Evolutionary conservation across 345 rosid species (phyloP), one percentile per base, ranked within the genome.

Genomic region (Rhodamnia argentea): DNA sequence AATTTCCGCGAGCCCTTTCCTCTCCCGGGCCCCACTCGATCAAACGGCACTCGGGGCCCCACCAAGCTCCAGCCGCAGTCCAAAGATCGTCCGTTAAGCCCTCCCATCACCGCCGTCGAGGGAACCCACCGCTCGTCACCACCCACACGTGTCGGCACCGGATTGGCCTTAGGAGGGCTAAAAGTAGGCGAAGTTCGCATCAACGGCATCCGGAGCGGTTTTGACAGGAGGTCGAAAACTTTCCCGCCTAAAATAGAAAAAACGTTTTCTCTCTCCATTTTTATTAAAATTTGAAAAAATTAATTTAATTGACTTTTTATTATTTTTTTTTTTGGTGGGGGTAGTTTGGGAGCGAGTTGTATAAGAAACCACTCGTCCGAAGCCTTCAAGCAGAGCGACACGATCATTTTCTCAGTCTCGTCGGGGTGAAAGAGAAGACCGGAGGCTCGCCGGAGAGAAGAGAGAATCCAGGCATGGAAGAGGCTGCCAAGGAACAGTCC

Each of bases 401-500:
- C 78, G 3, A 64, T 64, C 47, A 10, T 64, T 64, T 64, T 11
- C 47, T 64, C 44, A 15, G 78, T 64, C 8, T 0, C 78, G 47
- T 0, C 47, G 44, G 44, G 32, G 78, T 1, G 78, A 32, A 64
- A 2, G 0, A 64, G 47, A 0, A 64, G 44, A 64, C 20, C 78
- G 47, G 44, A 64, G 78, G 23, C 44, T 64, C 47, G 78, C 13
- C 78, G 24, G 44, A 10, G 47, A 32, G 78, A 40, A 64, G 47
- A 32, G 78, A 0, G 78, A 37, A 40, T 0, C 40, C 51, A 7
- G 85, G 50, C 29, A 93, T 93, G 95, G 94, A 92, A 81, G 94
- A 92, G 51, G 85, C 89, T 54, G 76, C 83, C 86, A 84, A 87
- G 86, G 95, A 95, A 86, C 92, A 90, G 42, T 85, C 89, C 84